These are phyloP conservation scores for Arthrobotrys megalospora DNA, from an alignment of 2,329 filamentous ascomycete species.

Conservation along the genomic window DNA sequence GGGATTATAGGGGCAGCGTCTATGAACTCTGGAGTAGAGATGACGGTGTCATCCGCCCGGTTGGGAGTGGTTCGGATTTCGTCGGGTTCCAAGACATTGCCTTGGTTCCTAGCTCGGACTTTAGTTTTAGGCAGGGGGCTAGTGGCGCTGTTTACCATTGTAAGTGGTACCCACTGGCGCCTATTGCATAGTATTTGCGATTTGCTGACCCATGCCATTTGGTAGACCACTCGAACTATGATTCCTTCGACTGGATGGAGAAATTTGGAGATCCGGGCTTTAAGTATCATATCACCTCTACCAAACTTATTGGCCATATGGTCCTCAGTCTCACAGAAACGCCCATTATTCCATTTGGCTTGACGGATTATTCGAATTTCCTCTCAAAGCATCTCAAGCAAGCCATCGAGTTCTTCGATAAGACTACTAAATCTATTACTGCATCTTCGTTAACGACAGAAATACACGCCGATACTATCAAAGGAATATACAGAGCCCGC, in stretches of 20 bases:
- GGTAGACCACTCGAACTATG: constrained; percentile 87
- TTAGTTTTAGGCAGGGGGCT: constrained; percentile 75
- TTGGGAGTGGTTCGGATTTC: constrained; percentile 82
- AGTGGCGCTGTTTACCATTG: constrained; percentile 70
- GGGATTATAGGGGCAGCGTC: constrained; percentile 85
- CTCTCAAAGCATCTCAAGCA: constrained; percentile 67
- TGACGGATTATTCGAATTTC: constrained; percentile 70
- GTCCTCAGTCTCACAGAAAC: constrained; percentile 75
- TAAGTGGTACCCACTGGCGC: constrained; percentile 89
- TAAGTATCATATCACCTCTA: constrained; percentile 77
- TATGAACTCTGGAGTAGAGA: constrained; percentile 72
- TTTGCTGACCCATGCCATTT: constrained; percentile 77
- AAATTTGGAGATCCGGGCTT: constrained; percentile 79
- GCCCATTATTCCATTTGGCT: constrained; percentile 76
- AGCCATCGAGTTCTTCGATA: constrained; percentile 68
- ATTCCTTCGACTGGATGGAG: constrained; percentile 89
- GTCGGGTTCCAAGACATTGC: constrained; percentile 78
- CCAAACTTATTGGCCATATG: constrained; percentile 77
- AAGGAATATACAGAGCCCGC: constrained; percentile 59
- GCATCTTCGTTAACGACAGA: constrained; percentile 68
- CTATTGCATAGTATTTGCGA: constrained; percentile 87
- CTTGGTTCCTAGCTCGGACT: constrained; percentile 80
- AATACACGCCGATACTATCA: constrained; percentile 65
- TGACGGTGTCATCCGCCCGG: constrained; percentile 73
- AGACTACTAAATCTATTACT: constrained; percentile 66